Base-by-base conservation (phyloP, 768 basidiomycete species). In the Lactarius sp. region DNA sequence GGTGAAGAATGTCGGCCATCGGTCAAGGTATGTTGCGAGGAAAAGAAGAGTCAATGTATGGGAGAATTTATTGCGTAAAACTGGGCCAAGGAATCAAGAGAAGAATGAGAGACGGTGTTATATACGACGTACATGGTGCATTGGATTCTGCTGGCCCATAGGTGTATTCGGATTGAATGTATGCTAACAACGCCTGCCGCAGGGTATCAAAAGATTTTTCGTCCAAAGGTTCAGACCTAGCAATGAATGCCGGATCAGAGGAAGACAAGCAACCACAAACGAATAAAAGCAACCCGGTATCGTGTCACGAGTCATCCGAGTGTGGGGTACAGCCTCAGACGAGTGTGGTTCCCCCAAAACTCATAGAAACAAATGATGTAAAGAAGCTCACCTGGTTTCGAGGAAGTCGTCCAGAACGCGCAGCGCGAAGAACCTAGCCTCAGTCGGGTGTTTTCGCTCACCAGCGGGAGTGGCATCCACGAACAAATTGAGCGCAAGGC, bases 51-150 rank as follows among this genome's bases (percentile, higher is more conserved):
- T 90, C 63, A 94, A 79, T 42, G 92, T 92, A 77, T 94, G 92
- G 33, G 91, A 90, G 77, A 94, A 92, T 75, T 97, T 97, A 80
- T 98, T 98, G 72, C 95, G 87, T 59, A 98, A 77, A 76, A 90
- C 93, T 95, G 66, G 39, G 56, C 37, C 46, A 57, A 57, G 65
- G 47, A 57, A 67, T 71, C 60, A 68, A 12, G 63, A 56, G 12
- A 59, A 54, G 51, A 56, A 34, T 58, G 39, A 61, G 52, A 52
- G 7, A 27, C 1, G 61, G 31, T 16, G 34, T 44, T 14, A 61
- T 68, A 56, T 49, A 44, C 22, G 14, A 81, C 94, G 76, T 72
- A 94, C 94, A 97, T 56, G 87, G 72, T 55, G 91, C 85, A 67
- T 81, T 85, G 27, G 84, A 82, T 77, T 98, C 95, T 51, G 92